A percentile compares a stretch with the other conserved stretches of the same genome.
These are phyloP conservation scores for Gardenia jasminoides DNA, from an alignment of 257 asterid species.

Conservation along the genomic window DNA sequence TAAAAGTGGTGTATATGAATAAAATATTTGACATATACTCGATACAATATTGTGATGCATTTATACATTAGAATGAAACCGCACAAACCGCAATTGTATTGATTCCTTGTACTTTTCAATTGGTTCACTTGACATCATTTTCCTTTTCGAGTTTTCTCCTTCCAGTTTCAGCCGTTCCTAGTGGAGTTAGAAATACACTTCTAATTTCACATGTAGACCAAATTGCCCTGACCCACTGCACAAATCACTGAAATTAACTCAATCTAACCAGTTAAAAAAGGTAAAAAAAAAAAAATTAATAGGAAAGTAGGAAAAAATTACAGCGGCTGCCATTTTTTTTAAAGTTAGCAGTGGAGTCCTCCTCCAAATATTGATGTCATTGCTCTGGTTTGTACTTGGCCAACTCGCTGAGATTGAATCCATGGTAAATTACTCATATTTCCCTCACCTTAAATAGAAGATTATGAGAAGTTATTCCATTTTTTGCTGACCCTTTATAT, in stretches of 20 bases:
- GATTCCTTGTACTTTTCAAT: too few species aligned
- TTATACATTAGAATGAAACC: too few species aligned
- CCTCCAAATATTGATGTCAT: conserved; percentile 22
- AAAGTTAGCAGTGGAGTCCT: conserved; percentile 10
- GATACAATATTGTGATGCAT: too few species aligned
- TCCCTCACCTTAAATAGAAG: neutral
- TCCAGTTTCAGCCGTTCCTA: too few species aligned
- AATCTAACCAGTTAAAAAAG: neutral
- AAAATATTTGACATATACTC: too few species aligned
- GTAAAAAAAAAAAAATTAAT: neutral
- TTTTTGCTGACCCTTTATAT: neutral
- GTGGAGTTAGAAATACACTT: neutral
- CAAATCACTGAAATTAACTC: neutral
- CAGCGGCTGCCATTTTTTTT: neutral
- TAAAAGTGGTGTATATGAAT: too few species aligned
- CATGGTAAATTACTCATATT: conserved; percentile 31
- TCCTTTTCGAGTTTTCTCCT: too few species aligned
- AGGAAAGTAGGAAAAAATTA: neutral
- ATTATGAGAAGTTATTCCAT: neutral
- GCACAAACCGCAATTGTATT: too few species aligned
- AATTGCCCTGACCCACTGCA: too few species aligned
- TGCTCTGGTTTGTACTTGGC: conserved; percentile 35
- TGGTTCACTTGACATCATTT: too few species aligned
- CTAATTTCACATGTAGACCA: too few species aligned
- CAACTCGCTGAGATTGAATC: conserved; percentile 40